These are phyloP conservation scores for Cordyceps fumosorosea DNA, from an alignment of 2,329 filamentous ascomycete genomes.

Conservation along the genomic window DNA sequence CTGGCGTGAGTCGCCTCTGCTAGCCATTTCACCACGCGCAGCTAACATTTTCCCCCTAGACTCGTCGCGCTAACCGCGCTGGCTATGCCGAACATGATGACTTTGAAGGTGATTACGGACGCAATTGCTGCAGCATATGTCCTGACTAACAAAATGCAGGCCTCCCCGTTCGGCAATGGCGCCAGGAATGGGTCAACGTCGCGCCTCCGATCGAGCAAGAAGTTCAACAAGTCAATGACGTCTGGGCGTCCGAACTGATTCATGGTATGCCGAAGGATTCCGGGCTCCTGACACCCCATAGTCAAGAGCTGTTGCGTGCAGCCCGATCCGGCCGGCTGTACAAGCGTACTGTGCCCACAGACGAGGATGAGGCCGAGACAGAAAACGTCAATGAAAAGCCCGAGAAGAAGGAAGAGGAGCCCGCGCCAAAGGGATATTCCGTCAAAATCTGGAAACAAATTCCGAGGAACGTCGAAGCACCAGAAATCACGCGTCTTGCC, in stretches of 20 bases:
- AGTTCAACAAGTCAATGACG: slow-evolving; percentile 54
- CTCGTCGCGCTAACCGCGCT: slow-evolving; percentile 49
- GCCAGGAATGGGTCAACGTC: slow-evolving; percentile 62
- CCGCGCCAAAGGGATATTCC: slow-evolving; percentile 44
- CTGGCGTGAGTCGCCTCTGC: slow-evolving; percentile 5
- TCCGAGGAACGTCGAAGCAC: slow-evolving; percentile 49
- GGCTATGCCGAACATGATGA: slow-evolving; percentile 55
- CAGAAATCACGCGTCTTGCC: slow-evolving; percentile 48
- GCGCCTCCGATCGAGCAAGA: slow-evolving; percentile 61
- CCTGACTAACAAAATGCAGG: slow-evolving; percentile 40
- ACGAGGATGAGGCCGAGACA: slow-evolving; percentile 52
- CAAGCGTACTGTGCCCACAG: slow-evolving; percentile 59
- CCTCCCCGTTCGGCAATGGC: slow-evolving; percentile 86
- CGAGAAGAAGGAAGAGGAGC: slow-evolving; percentile 60
- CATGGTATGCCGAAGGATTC: slow-evolving; percentile 81
- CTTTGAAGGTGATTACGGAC: slow-evolving; percentile 44
- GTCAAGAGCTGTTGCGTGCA: slow-evolving; percentile 73
- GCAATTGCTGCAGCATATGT: neutral
- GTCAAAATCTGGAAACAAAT: slow-evolving; percentile 57
- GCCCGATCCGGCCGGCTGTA: slow-evolving; percentile 71
- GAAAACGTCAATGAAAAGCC: slow-evolving; percentile 43
- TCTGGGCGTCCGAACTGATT: slow-evolving; percentile 70
- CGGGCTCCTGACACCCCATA: slow-evolving; percentile 68
- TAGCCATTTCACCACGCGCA: neutral
- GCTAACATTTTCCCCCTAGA: slow-evolving; percentile 29